Conservation (phyloP, 345 rosid species). For the Acer yangbiense region DNA sequence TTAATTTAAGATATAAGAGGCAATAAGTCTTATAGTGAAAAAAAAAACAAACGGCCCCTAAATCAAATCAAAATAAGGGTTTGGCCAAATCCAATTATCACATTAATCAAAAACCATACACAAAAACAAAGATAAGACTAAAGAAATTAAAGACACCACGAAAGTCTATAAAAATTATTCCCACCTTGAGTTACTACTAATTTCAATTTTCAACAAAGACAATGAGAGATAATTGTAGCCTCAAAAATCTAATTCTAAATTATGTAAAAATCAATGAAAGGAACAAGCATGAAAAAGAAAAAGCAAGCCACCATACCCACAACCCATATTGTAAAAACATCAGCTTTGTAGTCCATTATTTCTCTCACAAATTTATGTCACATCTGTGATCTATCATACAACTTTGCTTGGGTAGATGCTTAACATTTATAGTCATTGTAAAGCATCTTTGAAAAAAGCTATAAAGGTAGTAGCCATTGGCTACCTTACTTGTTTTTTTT, state of each 20-base stretch:
- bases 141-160: slow-evolving; percentile 3
- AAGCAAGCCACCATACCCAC: neutral
- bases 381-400: neutral
- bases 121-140: neutral
- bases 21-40: too few relatives aligned
- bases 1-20: too few relatives aligned
- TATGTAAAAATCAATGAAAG: neutral
- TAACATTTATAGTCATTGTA: neutral
- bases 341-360: neutral
- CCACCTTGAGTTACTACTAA: neutral
- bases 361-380: neutral
- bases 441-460: neutral
- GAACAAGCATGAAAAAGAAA: neutral
- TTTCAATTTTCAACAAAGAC: neutral
- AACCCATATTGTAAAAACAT: neutral
- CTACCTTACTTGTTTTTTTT: neutral
- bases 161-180: neutral
- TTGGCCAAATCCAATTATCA: neutral
- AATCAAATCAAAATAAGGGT: neutral
- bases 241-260: neutral
- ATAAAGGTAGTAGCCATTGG: neutral
- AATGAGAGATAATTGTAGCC: neutral
- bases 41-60: too few relatives aligned
- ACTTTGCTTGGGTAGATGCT: neutral
- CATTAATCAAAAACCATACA: neutral